Evolutionary conservation across 164 flowering plant species (phyloP).

Genomic region (Amborella trichopoda): DNA sequence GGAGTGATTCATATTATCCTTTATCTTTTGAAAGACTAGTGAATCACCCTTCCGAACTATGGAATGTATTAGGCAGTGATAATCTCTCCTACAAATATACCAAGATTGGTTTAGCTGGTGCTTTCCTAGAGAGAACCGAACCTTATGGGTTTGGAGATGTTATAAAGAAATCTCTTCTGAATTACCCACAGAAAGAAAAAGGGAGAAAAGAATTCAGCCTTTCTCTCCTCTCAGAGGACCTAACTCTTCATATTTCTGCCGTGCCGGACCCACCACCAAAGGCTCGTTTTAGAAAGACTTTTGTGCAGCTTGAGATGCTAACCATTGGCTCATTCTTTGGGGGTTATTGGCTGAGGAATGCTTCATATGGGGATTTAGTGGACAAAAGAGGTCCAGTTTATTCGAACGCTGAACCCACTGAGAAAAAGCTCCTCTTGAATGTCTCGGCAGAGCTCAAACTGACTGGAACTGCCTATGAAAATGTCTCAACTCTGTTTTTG

Average conservation of each 20-base stretch:
- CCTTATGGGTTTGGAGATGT: conserved; percentile 41
- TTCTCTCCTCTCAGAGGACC: conserved; percentile 63
- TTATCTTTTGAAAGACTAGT: conserved; percentile 53
- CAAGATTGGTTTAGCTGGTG: conserved; percentile 38
- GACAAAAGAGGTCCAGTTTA: conserved; percentile 31
- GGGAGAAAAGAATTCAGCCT: conserved; percentile 25
- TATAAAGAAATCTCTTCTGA: conserved; percentile 57
- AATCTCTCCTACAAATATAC: conserved; percentile 42
- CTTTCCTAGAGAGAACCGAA: conserved; percentile 47
- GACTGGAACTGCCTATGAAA: conserved; percentile 23
- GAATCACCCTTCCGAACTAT: conserved; percentile 33
- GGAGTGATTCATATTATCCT: conserved; percentile 31
- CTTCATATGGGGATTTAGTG: too few relatives aligned
- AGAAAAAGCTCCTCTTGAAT: conserved; percentile 66
- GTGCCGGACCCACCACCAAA: conserved; percentile 28
- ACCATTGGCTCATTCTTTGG: conserved; percentile 69
- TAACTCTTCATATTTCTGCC: conserved; percentile 45
- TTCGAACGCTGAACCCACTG: conserved; percentile 39
- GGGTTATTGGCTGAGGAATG: conserved; percentile 30
- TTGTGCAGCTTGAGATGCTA: conserved; percentile 42
- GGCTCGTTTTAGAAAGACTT: conserved; percentile 15
- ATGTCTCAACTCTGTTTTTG: conserved; percentile 39
- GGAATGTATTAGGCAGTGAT: conserved; percentile 24
- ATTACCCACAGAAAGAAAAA: conserved; percentile 49
- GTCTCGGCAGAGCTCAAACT: conserved; percentile 67